Evolutionary conservation across 2,329 filamentous ascomycete genomes (phyloP).

Genomic region (Botrytis porri): DNA sequence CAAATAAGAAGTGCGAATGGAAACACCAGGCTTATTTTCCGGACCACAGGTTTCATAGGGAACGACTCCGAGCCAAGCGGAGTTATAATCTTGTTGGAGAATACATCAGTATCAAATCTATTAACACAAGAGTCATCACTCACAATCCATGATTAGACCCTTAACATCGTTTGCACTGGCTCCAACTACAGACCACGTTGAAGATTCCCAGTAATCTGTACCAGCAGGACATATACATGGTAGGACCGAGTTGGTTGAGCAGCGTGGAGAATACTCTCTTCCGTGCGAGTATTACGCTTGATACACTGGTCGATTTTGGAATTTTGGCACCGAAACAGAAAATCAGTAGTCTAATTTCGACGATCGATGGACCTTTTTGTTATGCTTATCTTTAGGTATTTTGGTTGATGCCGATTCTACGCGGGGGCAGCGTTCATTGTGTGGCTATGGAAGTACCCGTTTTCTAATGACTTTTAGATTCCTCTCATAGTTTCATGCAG

Average conservation of each 20-base stretch:
- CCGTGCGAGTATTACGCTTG: slow-evolving; percentile 1
- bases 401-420: neutral
- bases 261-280: neutral
- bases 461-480: neutral
- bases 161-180: slow-evolving; percentile 8
- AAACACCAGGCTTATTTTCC: slow-evolving; percentile 1
- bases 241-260: neutral
- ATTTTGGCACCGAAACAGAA: neutral
- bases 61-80: neutral
- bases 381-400: slow-evolving; percentile 42
- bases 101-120: neutral
- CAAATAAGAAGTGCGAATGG: slow-evolving; percentile 3
- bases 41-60: slow-evolving; percentile 8
- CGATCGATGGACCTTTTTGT: slow-evolving; percentile 40
- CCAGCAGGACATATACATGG: neutral
- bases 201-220: slow-evolving; percentile 15
- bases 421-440: no score
- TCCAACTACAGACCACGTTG: slow-evolving; percentile 6
- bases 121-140: neutral
- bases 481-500: neutral
- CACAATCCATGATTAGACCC: slow-evolving; percentile 14
- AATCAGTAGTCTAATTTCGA: slow-evolving; percentile 39
- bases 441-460: neutral
- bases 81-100: neutral
- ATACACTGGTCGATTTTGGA: slow-evolving; percentile 5